These are phyloP conservation scores for Collybia mongolica DNA, from an alignment of 768 basidiomycete genomes.

Conservation along the genomic window DNA sequence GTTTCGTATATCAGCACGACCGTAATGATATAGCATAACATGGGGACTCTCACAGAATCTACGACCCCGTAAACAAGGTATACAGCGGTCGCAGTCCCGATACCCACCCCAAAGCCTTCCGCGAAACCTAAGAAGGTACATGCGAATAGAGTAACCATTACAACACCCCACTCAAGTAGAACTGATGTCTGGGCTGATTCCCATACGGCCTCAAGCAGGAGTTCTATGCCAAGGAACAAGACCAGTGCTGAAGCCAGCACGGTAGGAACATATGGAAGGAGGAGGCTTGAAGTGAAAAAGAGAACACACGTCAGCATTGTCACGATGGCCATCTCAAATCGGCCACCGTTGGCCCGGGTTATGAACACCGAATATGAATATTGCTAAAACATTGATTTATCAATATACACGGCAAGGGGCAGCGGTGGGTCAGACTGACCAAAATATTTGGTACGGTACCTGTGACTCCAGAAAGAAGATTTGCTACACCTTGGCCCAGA, in stretches of 20 bases:
- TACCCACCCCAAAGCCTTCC: conserved; percentile 22
- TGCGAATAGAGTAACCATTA: conserved; percentile 15
- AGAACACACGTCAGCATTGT: conserved; percentile 12
- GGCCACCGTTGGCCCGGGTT: conserved; percentile 21
- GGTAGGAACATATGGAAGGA: conserved; percentile 21
- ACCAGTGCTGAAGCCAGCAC: conserved; percentile 20
- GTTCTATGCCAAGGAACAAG: conserved; percentile 21
- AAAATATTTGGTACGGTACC: conserved; percentile 20
- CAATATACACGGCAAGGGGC: conserved; percentile 8
- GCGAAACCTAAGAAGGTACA: conserved; percentile 23
- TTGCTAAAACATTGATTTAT: no score
- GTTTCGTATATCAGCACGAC: background rate
- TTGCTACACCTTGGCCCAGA: conserved; percentile 18
- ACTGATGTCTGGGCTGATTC: conserved; percentile 17
- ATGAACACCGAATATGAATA: conserved; percentile 18
- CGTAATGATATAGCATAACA: background rate
- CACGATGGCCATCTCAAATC: conserved; percentile 18
- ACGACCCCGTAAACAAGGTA: conserved; percentile 18
- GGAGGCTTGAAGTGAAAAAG: conserved; percentile 15
- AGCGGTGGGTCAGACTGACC: conserved; percentile 6
- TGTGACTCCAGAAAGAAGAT: conserved; percentile 17
- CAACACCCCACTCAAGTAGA: conserved; percentile 17
- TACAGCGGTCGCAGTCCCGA: conserved; percentile 16
- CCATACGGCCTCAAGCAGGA: conserved; percentile 20
- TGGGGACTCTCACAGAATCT: conserved; percentile 17